These are phyloP conservation scores for Myxozyma vanderwaltii DNA, from an alignment of 805 yeast species.

Conservation along the genomic window DNA sequence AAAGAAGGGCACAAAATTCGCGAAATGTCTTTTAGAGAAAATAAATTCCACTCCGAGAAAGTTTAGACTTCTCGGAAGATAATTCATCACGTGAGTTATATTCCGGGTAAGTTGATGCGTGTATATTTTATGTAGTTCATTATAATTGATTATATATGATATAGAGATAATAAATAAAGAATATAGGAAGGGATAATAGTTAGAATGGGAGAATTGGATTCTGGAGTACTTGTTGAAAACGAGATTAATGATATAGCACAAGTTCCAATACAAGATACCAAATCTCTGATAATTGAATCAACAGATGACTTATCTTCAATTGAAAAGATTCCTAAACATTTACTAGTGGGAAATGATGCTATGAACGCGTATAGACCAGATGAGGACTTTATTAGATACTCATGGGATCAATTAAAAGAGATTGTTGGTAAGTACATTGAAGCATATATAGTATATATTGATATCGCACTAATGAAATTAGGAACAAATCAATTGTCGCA, in stretches of 20 bases:
- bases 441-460: neutral
- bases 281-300: neutral
- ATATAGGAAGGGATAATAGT: no score
- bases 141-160: no score
- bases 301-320: neutral
- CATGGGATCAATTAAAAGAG: constrained; percentile 37
- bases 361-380: constrained; percentile 22
- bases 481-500: constrained; percentile 32
- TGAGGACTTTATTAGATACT: constrained; percentile 33
- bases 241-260: neutral
- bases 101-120: no score
- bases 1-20: no score
- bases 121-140: no score
- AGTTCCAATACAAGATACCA: neutral
- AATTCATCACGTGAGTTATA: no score
- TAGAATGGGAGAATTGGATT: neutral
- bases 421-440: constrained; percentile 32
- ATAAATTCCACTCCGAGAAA: no score
- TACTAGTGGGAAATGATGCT: constrained; percentile 25
- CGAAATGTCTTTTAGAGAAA: no score
- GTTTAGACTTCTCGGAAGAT: no score
- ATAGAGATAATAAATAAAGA: no score
- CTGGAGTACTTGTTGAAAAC: neutral
- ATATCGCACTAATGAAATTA: constrained; percentile 21
- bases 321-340: constrained; percentile 1